Evolutionary conservation across 192 early-diverging fungal species (phyloP).

Genomic region (Podila clonocystis): DNA sequence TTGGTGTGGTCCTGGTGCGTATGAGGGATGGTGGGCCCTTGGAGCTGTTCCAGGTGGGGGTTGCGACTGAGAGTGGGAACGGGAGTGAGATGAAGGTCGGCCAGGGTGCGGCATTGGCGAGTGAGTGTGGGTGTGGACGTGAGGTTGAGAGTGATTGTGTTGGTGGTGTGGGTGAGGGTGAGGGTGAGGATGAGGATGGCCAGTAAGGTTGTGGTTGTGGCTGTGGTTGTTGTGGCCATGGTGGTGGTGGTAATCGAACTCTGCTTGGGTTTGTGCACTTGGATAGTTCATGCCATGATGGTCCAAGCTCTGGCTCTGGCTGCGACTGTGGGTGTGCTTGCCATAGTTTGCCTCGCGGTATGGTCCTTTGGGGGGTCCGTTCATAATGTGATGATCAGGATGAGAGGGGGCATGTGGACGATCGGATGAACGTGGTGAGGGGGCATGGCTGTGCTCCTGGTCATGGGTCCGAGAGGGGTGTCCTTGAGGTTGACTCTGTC

Average conservation of each 20-base stretch:
- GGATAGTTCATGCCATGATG: neutral
- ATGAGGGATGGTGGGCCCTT: constrained; percentile 7
- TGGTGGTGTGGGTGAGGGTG: neutral
- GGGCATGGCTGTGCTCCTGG: neutral
- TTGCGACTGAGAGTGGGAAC: constrained; percentile 1
- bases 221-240: neutral
- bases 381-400: neutral
- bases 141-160: neutral
- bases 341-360: neutral
- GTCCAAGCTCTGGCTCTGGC: constrained; percentile 3
- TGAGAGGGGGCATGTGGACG: constrained; percentile 1
- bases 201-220: neutral
- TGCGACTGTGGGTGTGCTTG: constrained; percentile 1
- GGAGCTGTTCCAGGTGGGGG: neutral
- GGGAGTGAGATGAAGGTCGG: neutral
- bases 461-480: neutral
- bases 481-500: neutral
- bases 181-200: neutral
- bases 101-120: neutral
- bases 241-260: neutral
- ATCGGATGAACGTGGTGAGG: neutral
- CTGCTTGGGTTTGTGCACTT: neutral
- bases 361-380: neutral
- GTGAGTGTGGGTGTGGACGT: neutral
- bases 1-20: neutral